Percentiles rank a stretch among this genome's conserved stretches.
Evolutionary conservation across 2,329 filamentous ascomycete genomes (phyloP).

Genomic region (Phialophora tarda): DNA sequence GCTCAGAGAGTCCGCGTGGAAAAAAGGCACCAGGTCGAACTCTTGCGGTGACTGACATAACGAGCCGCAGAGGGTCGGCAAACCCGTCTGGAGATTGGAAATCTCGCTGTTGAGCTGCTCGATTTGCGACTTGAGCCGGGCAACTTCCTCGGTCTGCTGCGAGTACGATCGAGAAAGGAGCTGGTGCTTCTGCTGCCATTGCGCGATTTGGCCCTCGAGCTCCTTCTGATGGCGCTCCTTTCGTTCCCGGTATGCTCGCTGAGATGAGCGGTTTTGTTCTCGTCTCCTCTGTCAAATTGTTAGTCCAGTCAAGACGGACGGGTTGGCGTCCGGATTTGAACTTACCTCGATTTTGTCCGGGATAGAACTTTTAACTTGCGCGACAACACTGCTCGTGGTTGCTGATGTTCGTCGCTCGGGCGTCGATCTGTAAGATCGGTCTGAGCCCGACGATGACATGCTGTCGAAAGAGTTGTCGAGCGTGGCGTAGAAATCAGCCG

Average conservation of each 20-base stretch:
- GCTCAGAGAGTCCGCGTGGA: conserved; percentile 24
- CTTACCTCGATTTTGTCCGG: conserved; percentile 40
- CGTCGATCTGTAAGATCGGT: conserved; percentile 30
- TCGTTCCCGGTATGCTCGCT: conserved; percentile 93
- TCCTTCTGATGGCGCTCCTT: conserved; percentile 95
- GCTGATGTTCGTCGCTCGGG: conserved; percentile 24
- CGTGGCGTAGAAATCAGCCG: conserved; percentile 35
- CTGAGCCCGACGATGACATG: conserved; percentile 32
- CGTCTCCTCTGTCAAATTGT: conserved; percentile 33
- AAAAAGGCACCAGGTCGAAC: conserved; percentile 37
- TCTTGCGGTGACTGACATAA: conserved; percentile 35
- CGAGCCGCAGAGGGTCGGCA: conserved; percentile 30
- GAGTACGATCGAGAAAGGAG: conserved; percentile 33
- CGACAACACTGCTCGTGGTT: conserved; percentile 23
- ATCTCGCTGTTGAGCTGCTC: conserved; percentile 36
- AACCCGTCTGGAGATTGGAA: conserved; percentile 30
- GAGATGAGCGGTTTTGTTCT: conserved; percentile 48
- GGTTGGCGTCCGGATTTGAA: not conserved
- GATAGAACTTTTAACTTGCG: conserved; percentile 34
- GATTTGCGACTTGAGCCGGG: conserved; percentile 35
- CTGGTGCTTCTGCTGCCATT: conserved; percentile 38
- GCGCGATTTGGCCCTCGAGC: conserved; percentile 66
- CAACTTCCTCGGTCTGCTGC: conserved; percentile 34
- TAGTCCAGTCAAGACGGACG: not conserved
- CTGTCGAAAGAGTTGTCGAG: conserved; percentile 35